Base-by-base conservation (phyloP, 441 rosid species). In the Pelargonium fulgidum region DNA sequence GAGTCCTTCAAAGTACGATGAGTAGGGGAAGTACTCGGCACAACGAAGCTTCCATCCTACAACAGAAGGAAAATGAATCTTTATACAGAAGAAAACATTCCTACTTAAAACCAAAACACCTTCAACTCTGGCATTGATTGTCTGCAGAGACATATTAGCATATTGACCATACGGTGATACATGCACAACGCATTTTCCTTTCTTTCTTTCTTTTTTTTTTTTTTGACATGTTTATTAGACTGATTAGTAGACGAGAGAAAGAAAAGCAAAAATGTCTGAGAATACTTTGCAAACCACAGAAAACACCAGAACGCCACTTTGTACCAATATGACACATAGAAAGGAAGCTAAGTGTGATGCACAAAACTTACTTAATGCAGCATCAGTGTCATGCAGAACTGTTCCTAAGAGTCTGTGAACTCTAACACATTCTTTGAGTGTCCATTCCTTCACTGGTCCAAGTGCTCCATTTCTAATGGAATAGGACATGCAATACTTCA, bases 41-140 rank as follows among this genome's bases (percentile, higher is more conserved):
- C 98, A 96, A 2, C 80, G 74, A 65, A 66, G 78, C 81, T 92
- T 92, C 99, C 99, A 96, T 81, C 97, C 99, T 96, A 92, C 72
- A 76, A 64, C 64, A 67, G 16, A 58, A 36, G 50, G 47, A 16
- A 42, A 41, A 9, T 16, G 33, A 24, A 3, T 8, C 7, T 63
- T 12, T 17, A 8, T n/a, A 9, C 67, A 33, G 10, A 17, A 4
- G 19, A 8, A 64, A 13, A 63, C 33, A 12, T 22, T 33, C 16
- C 14, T 47, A 2, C 5, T 1, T 13, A n/a, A 5, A 4, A 4
- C 19, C 14, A 4, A 50, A 56, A 17, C 22, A 66, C 8, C 45
- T 66, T 42, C 33, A 36, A 65, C 24, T 36, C 10, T 3, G 12
- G 36, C 67, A 12, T 13, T 16, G 12, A 39, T 39, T 7, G 42